Evolutionary conservation across 2,329 filamentous ascomycete species (phyloP).

Genomic region (Xenoacremonium recifei): DNA sequence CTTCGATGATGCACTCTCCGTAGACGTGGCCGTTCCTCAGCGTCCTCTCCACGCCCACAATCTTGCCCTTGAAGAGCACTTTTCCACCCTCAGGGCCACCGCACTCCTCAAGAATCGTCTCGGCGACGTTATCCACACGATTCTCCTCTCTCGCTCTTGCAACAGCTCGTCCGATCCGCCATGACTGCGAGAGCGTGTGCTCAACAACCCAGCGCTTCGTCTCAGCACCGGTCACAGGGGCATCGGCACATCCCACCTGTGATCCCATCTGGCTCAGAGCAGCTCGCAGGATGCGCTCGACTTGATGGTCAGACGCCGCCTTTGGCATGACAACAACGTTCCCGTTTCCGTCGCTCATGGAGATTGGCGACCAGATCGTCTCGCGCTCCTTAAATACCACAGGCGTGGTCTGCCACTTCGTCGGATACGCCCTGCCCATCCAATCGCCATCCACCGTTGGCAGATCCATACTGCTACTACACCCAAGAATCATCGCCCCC

Average conservation of each 20-base stretch:
- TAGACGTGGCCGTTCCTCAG: conserved; percentile 58
- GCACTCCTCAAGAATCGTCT: conserved; percentile 57
- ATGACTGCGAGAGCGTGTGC: conserved; percentile 52
- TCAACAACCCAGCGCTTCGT: conserved; percentile 51
- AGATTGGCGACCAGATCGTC: conserved; percentile 44
- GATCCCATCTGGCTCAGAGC: conserved; percentile 57
- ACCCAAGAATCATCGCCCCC: conserved; percentile 55
- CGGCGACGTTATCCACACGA: conserved; percentile 52
- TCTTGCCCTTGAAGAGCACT: conserved; percentile 64
- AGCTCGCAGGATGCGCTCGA: conserved; percentile 50
- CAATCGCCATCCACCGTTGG: conserved; percentile 54
- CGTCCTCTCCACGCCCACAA: conserved; percentile 56
- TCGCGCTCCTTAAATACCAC: conserved; percentile 49
- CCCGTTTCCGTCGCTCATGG: conserved; percentile 52
- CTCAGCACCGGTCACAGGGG: conserved; percentile 47
- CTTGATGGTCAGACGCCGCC: conserved; percentile 43
- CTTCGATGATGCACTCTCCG: conserved; percentile 57
- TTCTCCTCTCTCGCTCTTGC: conserved; percentile 48
- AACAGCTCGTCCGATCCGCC: conserved; percentile 61
- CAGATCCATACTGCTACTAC: conserved; percentile 49
- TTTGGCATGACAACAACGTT: conserved; percentile 50
- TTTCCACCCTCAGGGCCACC: conserved; percentile 52
- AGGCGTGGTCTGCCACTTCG: conserved; percentile 54
- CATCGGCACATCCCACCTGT: conserved; percentile 47
- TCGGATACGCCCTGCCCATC: conserved; percentile 57